Base-by-base conservation (phyloP, 768 basidiomycete genomes). In the Mycena epipterygia region DNA sequence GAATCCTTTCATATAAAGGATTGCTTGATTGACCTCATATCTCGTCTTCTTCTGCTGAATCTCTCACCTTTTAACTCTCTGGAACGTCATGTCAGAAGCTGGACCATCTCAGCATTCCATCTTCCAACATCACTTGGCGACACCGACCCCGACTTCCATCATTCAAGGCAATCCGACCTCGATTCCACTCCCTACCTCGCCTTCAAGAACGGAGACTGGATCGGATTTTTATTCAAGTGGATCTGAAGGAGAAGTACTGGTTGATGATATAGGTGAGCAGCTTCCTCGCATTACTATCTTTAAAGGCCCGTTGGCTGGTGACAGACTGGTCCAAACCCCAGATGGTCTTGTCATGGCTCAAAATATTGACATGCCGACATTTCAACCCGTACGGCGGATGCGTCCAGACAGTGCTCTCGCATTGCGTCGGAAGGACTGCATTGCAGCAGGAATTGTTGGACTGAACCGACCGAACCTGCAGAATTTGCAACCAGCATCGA, bases 1-100 rank as follows among this genome's bases (percentile, higher is more conserved):
- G 57, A 58, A 58, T 58, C 27, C 57, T 58, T 44, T 44, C n/a
- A 41, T 3, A 25, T 29, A 11, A 21, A 52, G 51, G 51, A 52
- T 52, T 52, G 5, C 30, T 52, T 52, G 51, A 2, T 52, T 32
- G 51, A n/a, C n/a, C n/a, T n/a, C n/a, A n/a, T n/a, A 52, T 52
- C 29, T 52, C 23, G 2, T 6, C 51, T 32, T 19, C 16, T 32
- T n/a, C n/a, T n/a, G n/a, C n/a, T 19, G 13, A 52, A 29, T n/a
- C 30, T n/a, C 12, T 52, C 51, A 30, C 14, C 27, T 52, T 17
- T 17, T 32, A 3, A 29, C 13, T 9, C 5, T n/a, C 23, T 17
- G 25, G 11, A 29, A 11, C 21, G 13, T 3, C 29, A 52, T 52
- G 51, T 32, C 51, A 32, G 16, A 29, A 16, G 17, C 51, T 5